Conservation (phyloP, 2,329 filamentous ascomycete species). For the Huntiella savannae region DNA sequence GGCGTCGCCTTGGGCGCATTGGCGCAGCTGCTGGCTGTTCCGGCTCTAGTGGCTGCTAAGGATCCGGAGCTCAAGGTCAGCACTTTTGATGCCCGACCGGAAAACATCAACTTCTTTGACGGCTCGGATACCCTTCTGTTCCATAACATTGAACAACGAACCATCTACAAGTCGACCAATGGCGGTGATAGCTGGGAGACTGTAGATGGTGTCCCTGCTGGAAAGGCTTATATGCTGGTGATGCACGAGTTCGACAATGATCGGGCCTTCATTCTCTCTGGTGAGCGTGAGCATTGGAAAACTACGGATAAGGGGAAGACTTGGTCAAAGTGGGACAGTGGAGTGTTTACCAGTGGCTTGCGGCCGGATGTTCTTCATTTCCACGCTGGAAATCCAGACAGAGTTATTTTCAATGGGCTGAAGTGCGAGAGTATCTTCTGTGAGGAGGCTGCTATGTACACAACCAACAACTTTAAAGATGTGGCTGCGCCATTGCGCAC, state of each 20-base stretch:
- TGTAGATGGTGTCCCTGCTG: conserved; percentile 44
- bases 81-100: conserved; percentile 46
- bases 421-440: conserved; percentile 47
- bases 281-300: conserved; percentile 53
- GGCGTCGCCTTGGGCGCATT: conserved; percentile 7
- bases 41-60: conserved; percentile 25
- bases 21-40: conserved; percentile 8
- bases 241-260: conserved; percentile 64
- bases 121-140: conserved; percentile 68
- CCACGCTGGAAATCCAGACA: conserved; percentile 65
- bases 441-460: conserved; percentile 50
- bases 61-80: conserved; percentile 44
- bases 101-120: conserved; percentile 72
- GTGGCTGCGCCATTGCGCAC: conserved; percentile 44
- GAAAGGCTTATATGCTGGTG: conserved; percentile 41
- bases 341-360: conserved; percentile 35
- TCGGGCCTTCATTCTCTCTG: conserved; percentile 64
- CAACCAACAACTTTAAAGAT: conserved; percentile 64
- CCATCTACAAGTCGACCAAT: conserved; percentile 60
- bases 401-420: conserved; percentile 69
- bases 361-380: conserved; percentile 42
- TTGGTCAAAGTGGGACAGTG: conserved; percentile 57
- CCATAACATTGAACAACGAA: conserved; percentile 42
- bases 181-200: conserved; percentile 60
- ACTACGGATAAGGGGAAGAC: conserved; percentile 67